These are phyloP conservation scores for Nicotiana tomentosiformis DNA, from an alignment of 257 asterid genomes.

Conservation along the genomic window DNA sequence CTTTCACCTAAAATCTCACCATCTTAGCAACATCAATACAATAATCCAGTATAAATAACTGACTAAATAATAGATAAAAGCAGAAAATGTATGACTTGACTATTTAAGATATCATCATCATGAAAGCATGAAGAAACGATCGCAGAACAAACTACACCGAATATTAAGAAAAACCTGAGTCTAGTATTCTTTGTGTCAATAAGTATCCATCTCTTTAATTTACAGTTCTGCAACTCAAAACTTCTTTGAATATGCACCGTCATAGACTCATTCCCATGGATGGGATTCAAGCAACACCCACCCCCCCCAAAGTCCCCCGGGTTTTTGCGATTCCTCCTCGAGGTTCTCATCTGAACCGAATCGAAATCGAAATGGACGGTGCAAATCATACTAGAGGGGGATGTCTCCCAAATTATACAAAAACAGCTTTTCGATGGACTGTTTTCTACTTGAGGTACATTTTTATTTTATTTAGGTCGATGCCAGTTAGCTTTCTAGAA, in stretches of 20 bases:
- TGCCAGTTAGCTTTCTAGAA: background rate
- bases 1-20: constrained; percentile 62
- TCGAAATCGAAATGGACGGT: background rate
- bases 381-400: background rate
- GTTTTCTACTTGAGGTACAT: background rate
- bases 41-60: background rate
- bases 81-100: background rate
- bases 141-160: background rate
- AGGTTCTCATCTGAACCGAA: background rate
- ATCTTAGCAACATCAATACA: background rate
- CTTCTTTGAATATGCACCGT: background rate
- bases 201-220: background rate
- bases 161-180: background rate
- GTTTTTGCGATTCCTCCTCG: background rate
- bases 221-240: background rate
- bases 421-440: background rate
- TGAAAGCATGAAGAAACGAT: background rate
- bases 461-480: background rate
- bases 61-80: background rate
- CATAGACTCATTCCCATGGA: background rate
- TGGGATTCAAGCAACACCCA: background rate
- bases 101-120: background rate
- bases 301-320: background rate
- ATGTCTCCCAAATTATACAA: background rate
- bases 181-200: background rate